Percentiles rank a stretch among this genome's conserved stretches.
These are phyloP conservation scores for Neonectria punicea DNA, from an alignment of 2,329 filamentous ascomycete genomes.

Conservation along the genomic window DNA sequence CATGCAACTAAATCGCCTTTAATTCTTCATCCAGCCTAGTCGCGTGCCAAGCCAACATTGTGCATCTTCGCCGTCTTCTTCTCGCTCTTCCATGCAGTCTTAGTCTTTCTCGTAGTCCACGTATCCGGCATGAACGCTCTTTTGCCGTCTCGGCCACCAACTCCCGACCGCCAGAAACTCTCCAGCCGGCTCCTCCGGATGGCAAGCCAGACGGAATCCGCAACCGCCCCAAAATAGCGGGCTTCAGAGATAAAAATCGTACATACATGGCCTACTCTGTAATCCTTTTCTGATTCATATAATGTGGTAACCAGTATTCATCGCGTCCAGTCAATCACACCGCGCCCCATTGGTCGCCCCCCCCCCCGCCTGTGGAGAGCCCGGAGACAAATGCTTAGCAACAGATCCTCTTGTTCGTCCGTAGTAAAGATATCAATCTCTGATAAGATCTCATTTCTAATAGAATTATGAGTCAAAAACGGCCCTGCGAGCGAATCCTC, in stretches of 20 bases:
- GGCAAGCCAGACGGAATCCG: not conserved
- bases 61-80: not conserved
- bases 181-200: not conserved
- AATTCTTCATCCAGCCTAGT: conserved; percentile 7
- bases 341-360: conserved; percentile 12
- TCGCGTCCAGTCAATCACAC: conserved; percentile 8
- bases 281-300: not conserved
- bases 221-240: not conserved
- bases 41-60: not conserved
- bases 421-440: conserved; percentile 20
- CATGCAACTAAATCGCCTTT: not conserved
- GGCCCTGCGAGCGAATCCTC: conserved; percentile 8
- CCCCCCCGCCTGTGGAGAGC: not conserved
- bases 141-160: not conserved
- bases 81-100: not conserved
- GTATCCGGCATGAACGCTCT: not conserved
- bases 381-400: conserved; percentile 5
- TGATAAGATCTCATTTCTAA: conserved; percentile 28
- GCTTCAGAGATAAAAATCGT: conserved; percentile 6
- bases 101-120: not conserved
- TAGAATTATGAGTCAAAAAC: conserved; percentile 24
- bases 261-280: not conserved
- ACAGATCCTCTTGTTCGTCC: not conserved
- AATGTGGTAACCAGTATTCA: conserved; percentile 13
- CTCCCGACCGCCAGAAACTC: conserved; percentile 1